These are phyloP conservation scores for Meyerozyma sp. DNA, from an alignment of 1,139 yeast genomes.

Conservation along the genomic window DNA sequence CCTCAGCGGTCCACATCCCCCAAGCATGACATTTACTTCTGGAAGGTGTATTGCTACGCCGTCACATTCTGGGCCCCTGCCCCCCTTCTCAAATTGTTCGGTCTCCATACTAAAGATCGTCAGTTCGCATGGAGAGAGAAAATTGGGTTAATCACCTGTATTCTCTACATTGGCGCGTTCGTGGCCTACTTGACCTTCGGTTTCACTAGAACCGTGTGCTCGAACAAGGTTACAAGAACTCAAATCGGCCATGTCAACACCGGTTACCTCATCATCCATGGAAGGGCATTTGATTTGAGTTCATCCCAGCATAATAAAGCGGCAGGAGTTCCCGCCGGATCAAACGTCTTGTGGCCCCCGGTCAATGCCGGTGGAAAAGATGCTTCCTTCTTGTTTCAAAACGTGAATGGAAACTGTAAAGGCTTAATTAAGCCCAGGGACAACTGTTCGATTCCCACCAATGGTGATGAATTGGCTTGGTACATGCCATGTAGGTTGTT, in stretches of 20 bases:
- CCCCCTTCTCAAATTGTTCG: constrained; percentile 64
- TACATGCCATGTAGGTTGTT: constrained; percentile 88
- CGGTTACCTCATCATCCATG: constrained; percentile 73
- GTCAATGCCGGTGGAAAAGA: constrained; percentile 85
- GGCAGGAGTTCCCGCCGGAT: constrained; percentile 62
- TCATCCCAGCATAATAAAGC: constrained; percentile 74
- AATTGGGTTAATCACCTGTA: constrained; percentile 74
- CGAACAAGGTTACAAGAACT: constrained; percentile 39
- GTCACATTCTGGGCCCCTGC: constrained; percentile 93
- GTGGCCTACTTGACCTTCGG: constrained; percentile 91
- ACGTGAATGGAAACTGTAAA: constrained; percentile 91
- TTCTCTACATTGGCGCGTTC: constrained; percentile 66
- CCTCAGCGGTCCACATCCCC: constrained; percentile 7
- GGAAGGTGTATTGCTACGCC: constrained; percentile 77
- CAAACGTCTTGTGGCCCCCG: constrained; percentile 79
- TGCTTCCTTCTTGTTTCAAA: constrained; percentile 85
- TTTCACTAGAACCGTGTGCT: constrained; percentile 81
- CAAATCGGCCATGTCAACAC: constrained; percentile 51
- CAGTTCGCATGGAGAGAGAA: constrained; percentile 98
- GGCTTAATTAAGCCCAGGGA: constrained; percentile 71
- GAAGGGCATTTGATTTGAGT: constrained; percentile 71
- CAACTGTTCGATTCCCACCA: constrained; percentile 65
- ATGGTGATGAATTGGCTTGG: constrained; percentile 75
- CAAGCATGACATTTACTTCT: constrained; percentile 45
- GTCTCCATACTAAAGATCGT: constrained; percentile 72